Conservation (phyloP, 768 basidiomycete genomes). For the Pisolithus orientalis region DNA sequence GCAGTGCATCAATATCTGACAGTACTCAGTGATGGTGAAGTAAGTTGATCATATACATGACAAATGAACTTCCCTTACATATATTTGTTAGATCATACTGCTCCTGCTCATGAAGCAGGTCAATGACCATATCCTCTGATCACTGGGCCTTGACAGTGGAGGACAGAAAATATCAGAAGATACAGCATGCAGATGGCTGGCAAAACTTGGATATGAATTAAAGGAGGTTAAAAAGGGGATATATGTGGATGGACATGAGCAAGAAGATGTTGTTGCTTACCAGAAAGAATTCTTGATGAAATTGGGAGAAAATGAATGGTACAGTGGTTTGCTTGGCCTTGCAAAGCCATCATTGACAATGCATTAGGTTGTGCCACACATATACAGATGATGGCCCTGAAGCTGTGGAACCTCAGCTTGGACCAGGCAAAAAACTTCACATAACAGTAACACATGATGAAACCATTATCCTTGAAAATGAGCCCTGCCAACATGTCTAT, state of each 20-base stretch:
- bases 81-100: background rate
- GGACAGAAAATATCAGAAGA: slow-evolving; percentile 12
- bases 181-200: slow-evolving; percentile 30
- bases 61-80: background rate
- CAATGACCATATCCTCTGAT: slow-evolving; percentile 1
- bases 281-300: slow-evolving; percentile 4
- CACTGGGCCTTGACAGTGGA: background rate
- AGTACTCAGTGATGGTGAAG: background rate
- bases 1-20: slow-evolving; percentile 1
- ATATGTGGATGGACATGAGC: slow-evolving; percentile 23
- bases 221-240: slow-evolving; percentile 23
- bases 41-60: background rate
- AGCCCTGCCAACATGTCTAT: slow-evolving; percentile 9
- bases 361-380: slow-evolving; percentile 1
- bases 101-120: background rate
- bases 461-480: slow-evolving; percentile 16
- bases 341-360: background rate
- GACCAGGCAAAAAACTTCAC: slow-evolving; percentile 9
- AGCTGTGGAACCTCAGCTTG: slow-evolving; percentile 10
- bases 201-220: slow-evolving; percentile 18
- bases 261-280: slow-evolving; percentile 16
- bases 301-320: slow-evolving; percentile 3
- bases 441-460: slow-evolving; percentile 20
- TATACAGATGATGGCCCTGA: slow-evolving; percentile 5
- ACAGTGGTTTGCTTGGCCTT: background rate